These are phyloP conservation scores for Trichomonas gallinae DNA, from an alignment of 208 protist species.

Conservation along the genomic window DNA sequence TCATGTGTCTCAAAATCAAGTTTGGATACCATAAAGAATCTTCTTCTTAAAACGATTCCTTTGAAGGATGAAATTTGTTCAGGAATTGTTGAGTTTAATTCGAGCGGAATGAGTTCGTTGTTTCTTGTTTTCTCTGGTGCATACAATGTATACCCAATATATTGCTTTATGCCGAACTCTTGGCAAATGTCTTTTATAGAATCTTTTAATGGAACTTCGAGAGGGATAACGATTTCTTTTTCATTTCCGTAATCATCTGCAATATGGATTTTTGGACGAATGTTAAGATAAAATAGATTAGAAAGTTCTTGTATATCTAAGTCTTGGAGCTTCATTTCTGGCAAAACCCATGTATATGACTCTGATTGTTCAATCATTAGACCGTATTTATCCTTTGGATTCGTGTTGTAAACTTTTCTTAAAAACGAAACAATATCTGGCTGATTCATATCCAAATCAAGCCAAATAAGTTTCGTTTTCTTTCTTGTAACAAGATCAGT, in stretches of 20 bases:
- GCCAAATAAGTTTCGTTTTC: neutral
- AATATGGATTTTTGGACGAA: neutral
- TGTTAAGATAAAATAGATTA: neutral
- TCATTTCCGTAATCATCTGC: neutral
- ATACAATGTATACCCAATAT: neutral
- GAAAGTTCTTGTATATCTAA: neutral
- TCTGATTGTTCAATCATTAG: neutral
- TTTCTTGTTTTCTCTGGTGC: neutral
- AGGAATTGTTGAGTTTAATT: neutral
- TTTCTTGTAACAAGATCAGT: neutral
- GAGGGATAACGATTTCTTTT: neutral
- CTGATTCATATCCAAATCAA: neutral
- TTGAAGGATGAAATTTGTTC: neutral
- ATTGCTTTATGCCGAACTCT: neutral
- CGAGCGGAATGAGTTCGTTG: neutral
- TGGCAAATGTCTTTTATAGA: neutral
- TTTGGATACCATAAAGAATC: neutral
- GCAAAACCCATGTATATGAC: neutral
- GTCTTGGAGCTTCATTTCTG: neutral
- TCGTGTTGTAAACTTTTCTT: neutral
- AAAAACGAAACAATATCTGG: neutral
- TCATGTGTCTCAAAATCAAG: neutral
- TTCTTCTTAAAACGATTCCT: neutral
- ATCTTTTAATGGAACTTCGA: neutral
- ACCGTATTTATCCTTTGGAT: neutral